Evolutionary conservation across 2,329 filamentous ascomycete species (phyloP), one percentile per base, ranked within the genome.

Genomic region (Ceratocystis alfenasii): DNA sequence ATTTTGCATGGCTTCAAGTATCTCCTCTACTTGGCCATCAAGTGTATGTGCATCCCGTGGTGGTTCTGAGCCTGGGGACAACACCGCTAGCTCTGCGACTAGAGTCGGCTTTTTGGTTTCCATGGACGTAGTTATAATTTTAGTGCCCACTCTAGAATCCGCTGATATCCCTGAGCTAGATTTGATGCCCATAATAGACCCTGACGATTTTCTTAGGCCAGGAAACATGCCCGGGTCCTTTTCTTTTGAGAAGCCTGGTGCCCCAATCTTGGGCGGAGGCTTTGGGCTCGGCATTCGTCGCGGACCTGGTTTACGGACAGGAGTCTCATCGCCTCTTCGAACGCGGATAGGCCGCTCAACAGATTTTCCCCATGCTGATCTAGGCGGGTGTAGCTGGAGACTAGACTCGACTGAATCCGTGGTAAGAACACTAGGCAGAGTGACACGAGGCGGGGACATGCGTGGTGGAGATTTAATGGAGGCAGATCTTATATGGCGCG

Each of bases 21-120:
- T 85, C 50, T 80, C 75, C 66, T 85, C 80, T 0, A 82, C 82
- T 68, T 81, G 71, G n/a, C 76, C 75, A 65, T 83, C 79, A 0
- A 78, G 79, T 0, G 79, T 78, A 1, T 45, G 28, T 33, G n/a
- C 2, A 50, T 79, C 78, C 33, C 60, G 46, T 4, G 44, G 65
- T 5, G 25, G 36, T 3, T 64, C 33, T 53, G 48, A 7, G 12
- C 6, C 7, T 10, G 4, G 20, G 7, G 22, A 10, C 5, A 8
- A 61, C 5, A 5, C n/a, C 4, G 22, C 33, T 36, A 3, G 48
- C 28, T 33, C 30, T 8, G 61, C 25, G 41, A 33, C 36, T 20
- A 25, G 5, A 20, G 10, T 28, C 8, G 22, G 22, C 48, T 3
- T 28, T 53, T 53, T 62, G 20, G 36, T 22, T 46, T n/a, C 5